These are phyloP conservation scores for Cercospora sp. DNA, from an alignment of 2,329 filamentous ascomycete genomes.

Conservation along the genomic window DNA sequence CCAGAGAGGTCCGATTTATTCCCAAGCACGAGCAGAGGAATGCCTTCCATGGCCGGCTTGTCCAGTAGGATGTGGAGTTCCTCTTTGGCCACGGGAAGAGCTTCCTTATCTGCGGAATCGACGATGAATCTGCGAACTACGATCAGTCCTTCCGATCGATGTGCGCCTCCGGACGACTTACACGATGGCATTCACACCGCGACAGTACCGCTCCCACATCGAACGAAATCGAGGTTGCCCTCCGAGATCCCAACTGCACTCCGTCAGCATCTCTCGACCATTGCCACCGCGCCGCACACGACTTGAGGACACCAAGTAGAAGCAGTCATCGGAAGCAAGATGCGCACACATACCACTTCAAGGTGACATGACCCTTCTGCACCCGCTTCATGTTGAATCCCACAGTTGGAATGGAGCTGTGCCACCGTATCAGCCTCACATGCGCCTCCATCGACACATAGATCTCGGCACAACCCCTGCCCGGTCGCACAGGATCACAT, in stretches of 20 bases:
- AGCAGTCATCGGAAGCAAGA: not conserved
- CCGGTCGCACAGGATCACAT: slow-evolving; percentile 49
- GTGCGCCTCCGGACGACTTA: slow-evolving; percentile 43
- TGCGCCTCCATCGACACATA: slow-evolving; percentile 16
- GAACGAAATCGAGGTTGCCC: slow-evolving; percentile 94
- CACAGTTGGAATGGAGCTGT: slow-evolving; percentile 94
- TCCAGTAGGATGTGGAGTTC: slow-evolving; percentile 87
- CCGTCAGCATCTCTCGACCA: slow-evolving; percentile 31
- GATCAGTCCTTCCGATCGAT: slow-evolving; percentile 7
- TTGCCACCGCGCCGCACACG: not conserved
- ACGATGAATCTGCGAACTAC: slow-evolving; percentile 72
- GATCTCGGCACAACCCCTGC: slow-evolving; percentile 26
- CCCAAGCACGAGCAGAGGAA: slow-evolving; percentile 88
- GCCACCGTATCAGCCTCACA: slow-evolving; percentile 41
- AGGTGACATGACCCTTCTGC: slow-evolving; percentile 94
- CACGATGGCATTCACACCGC: slow-evolving; percentile 95
- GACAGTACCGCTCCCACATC: slow-evolving; percentile 99
- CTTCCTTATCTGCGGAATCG: slow-evolving; percentile 82
- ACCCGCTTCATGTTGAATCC: slow-evolving; percentile 99
- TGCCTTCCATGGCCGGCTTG: slow-evolving; percentile 80
- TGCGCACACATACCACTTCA: slow-evolving; percentile 72
- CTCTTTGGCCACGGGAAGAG: slow-evolving; percentile 81
- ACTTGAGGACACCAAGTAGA: no score
- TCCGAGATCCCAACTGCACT: slow-evolving; percentile 82
- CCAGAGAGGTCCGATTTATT: slow-evolving; percentile 96